phyloP scores from a whole-genome alignment of 2,329 filamentous ascomycete genomes.

The Fusarium protoensiforme region DNA sequence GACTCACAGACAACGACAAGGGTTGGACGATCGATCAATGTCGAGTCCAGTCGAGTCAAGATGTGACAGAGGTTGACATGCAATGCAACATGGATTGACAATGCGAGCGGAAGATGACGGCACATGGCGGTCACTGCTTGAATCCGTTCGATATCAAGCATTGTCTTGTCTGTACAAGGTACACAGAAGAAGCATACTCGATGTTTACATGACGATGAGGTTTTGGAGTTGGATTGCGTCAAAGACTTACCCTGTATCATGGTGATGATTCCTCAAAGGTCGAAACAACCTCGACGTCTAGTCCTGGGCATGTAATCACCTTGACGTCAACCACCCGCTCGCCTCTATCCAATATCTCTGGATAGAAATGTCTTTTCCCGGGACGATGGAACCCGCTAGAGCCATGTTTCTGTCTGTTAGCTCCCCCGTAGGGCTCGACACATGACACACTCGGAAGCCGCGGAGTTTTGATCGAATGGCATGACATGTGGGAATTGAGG shows the following conservation, averaged over 20 bases:
- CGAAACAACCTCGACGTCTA: constrained; percentile 9
- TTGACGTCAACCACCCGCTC: constrained; percentile 35
- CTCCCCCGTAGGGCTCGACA: constrained; percentile 27
- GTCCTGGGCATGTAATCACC: constrained; percentile 26
- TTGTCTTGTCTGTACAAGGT: not conserved
- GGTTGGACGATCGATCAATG: constrained; percentile 10
- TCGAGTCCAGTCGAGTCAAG: not conserved
- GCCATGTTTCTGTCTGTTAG: not conserved
- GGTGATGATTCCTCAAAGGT: not conserved
- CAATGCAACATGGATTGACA: constrained; percentile 31
- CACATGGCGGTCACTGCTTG: not conserved
- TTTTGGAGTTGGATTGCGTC: not conserved
- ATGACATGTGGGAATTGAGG: constrained; percentile 15
- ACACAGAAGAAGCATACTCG: not conserved
- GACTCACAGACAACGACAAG: constrained; percentile 11
- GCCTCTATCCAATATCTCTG: not conserved
- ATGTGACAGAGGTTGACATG: constrained; percentile 24
- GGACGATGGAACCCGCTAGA: not conserved
- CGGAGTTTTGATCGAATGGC: constrained; percentile 12
- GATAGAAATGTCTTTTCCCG: not conserved
- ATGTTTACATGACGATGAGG: not conserved
- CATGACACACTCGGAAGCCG: constrained; percentile 27
- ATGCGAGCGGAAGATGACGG: constrained; percentile 16
- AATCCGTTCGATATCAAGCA: not conserved
- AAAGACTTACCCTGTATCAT: not conserved